Percentiles rank a stretch among this genome's conserved stretches.
Conservation (phyloP, 2,329 filamentous ascomycete genomes). For the Diaporthe sp. region DNA sequence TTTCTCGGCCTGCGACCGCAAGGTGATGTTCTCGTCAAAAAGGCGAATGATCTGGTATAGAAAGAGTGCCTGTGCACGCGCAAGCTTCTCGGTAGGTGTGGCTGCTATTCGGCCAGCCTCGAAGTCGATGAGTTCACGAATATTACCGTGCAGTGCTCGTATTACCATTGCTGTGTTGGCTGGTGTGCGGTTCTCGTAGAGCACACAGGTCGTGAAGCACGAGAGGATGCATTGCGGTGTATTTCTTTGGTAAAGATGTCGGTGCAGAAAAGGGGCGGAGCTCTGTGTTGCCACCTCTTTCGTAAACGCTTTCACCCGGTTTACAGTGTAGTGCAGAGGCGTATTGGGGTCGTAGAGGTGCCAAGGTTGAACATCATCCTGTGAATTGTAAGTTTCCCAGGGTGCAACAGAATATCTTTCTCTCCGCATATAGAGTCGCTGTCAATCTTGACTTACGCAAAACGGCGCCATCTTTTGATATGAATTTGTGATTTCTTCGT, state of each 20-base stretch:
- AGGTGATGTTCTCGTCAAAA: background rate
- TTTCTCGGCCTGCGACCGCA: constrained; percentile 17
- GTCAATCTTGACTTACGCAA: background rate
- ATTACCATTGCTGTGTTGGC: constrained; percentile 49
- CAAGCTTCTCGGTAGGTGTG: constrained; percentile 13
- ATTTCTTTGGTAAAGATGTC: background rate
- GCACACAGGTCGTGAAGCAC: constrained; percentile 49
- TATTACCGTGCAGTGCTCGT: constrained; percentile 44
- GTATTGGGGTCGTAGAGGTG: constrained; percentile 9
- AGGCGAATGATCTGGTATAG: background rate
- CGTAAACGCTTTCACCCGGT: background rate
- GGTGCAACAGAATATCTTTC: background rate
- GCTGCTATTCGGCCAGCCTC: background rate
- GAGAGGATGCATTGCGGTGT: constrained; percentile 42
- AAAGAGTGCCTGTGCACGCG: constrained; percentile 3
- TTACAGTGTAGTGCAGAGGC: background rate
- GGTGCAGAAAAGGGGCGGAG: constrained; percentile 1
- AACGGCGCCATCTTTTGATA: constrained; percentile 14
- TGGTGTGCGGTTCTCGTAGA: constrained; percentile 49
- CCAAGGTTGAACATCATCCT: constrained; percentile 20
- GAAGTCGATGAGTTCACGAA: background rate
- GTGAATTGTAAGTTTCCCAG: background rate
- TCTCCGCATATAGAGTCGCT: accelerated
- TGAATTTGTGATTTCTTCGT: background rate
- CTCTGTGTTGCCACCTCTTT: background rate